Base-by-base conservation (phyloP, 1,284 basidiomycete species). In the Cryptococcus jaspeensis region DNA sequence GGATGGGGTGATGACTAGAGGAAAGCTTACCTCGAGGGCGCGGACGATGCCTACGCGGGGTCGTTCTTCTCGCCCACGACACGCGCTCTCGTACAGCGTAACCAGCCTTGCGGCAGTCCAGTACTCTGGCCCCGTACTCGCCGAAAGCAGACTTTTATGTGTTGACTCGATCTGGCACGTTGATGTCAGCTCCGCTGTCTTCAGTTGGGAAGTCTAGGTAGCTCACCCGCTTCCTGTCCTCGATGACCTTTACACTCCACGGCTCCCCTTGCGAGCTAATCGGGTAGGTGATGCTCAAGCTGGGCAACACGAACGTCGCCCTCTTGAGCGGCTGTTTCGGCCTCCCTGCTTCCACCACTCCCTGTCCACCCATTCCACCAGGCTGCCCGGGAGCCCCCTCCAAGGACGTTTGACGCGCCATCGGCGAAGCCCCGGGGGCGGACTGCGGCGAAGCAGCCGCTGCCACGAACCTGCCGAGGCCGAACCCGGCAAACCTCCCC, bases 291-390 rank as follows among this genome's bases (percentile, higher is more conserved):
- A 87, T 90, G 36, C 84, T 85, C 67, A 92, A 84, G 66, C 87
- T 84, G 0, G 89, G 89, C 2, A 93, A 79, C 62, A 91, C 88
- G 70, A 92, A 93, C 65, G 92, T 89, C 0, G 89, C 90, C 52
- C 89, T 80, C 71, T 89, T 92, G 59, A 93, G 81, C 6, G 89
- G 84, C 65, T 73, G 69, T 50, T 71, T 72, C 55, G 68, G 64
- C 28, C 61, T 53, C 9, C 52, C 22, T 23, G 40, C 22, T 42
- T 42, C 22, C 20, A 43, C 41, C 15, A 43, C 41, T 18, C 18
- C 41, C 41, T 43, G 41, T n/a, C 41, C 41, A 12, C 15, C 41
- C 5, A 12, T 12, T 23, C 2, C 41, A 2, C 18, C 4, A 16
- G 15, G 5, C 15, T 43, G 2, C 18, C 18, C 4, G 5, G 15